phyloP scores from a whole-genome alignment of 768 basidiomycete species.

The Termitomyces sp. region DNA sequence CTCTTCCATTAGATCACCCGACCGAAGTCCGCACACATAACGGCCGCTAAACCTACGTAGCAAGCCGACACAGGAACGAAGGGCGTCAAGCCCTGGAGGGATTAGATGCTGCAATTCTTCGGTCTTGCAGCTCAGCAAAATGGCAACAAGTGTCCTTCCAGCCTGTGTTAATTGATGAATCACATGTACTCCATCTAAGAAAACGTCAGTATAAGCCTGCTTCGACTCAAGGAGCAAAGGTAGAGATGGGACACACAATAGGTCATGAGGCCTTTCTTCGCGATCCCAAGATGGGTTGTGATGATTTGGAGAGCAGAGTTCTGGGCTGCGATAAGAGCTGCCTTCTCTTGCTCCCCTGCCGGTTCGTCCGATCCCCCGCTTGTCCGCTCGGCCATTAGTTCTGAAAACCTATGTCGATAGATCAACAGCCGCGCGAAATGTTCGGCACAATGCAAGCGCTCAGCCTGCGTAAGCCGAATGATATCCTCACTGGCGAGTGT shows the following conservation, averaged over 20 bases:
- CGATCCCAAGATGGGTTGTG: conserved; percentile 78
- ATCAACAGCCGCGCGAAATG: conserved; percentile 87
- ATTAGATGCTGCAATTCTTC: conserved; percentile 73
- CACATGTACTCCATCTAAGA: conserved; percentile 85
- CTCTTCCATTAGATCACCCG: conserved; percentile 92
- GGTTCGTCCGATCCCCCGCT: conserved; percentile 48
- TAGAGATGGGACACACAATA: conserved; percentile 63
- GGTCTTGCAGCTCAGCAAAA: conserved; percentile 85
- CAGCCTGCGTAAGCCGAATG: conserved; percentile 85
- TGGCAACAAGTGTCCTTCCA: conserved; percentile 84
- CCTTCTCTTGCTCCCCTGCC: conserved; percentile 66
- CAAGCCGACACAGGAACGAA: conserved; percentile 86
- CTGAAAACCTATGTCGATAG: conserved; percentile 82
- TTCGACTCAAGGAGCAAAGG: background rate
- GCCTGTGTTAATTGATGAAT: conserved; percentile 95
- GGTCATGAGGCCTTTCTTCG: conserved; percentile 88
- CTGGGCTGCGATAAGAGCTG: conserved; percentile 76
- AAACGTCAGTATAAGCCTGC: conserved; percentile 3
- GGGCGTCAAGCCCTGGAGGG: conserved; percentile 76
- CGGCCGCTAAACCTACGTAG: conserved; percentile 85
- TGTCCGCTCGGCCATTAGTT: conserved; percentile 68
- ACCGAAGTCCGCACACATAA: conserved; percentile 88
- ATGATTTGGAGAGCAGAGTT: conserved; percentile 79
- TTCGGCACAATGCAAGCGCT: conserved; percentile 82
- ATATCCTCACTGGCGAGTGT: conserved; percentile 83